Conservation (phyloP, 2,329 filamentous ascomycete species). For the Aurifilum marmelostoma region DNA sequence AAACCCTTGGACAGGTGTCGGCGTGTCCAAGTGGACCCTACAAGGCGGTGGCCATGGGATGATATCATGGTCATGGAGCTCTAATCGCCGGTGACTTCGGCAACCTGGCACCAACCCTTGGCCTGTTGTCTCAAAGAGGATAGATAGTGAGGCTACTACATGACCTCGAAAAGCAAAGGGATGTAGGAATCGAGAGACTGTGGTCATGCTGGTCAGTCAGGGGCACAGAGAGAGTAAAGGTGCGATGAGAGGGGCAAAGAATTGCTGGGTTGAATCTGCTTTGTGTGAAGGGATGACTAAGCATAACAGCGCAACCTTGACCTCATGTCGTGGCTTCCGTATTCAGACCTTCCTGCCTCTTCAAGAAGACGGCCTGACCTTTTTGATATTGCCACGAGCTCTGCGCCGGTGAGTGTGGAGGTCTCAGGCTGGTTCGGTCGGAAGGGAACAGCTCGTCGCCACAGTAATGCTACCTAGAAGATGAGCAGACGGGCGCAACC, state of each 20-base stretch:
- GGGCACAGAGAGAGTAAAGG: not conserved
- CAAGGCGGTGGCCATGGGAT: no score
- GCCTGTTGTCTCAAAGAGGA: not conserved
- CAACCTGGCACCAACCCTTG: no score
- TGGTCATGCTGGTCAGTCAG: not conserved
- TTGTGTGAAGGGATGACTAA: conserved; percentile 10
- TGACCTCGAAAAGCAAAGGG: not conserved
- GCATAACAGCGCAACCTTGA: not conserved
- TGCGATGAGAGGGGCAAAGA: not conserved
- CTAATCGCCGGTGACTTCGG: no score
- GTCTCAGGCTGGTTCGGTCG: not conserved
- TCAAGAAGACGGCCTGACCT: not conserved
- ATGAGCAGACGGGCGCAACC: not conserved
- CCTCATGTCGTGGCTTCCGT: not conserved
- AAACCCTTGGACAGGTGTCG: not conserved
- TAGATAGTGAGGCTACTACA: not conserved
- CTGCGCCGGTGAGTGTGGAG: not conserved
- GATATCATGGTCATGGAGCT: not conserved
- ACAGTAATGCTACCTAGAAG: not conserved
- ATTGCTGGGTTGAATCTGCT: not conserved
- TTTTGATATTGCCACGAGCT: not conserved
- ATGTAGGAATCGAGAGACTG: not conserved
- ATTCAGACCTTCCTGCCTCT: not conserved
- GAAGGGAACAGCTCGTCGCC: not conserved
- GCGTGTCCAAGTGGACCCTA: not conserved